Percentiles rank a stretch among this genome's conserved stretches.
These are phyloP conservation scores for Aspergillus japonicus DNA, from an alignment of 2,329 filamentous ascomycete species.

Conservation along the genomic window DNA sequence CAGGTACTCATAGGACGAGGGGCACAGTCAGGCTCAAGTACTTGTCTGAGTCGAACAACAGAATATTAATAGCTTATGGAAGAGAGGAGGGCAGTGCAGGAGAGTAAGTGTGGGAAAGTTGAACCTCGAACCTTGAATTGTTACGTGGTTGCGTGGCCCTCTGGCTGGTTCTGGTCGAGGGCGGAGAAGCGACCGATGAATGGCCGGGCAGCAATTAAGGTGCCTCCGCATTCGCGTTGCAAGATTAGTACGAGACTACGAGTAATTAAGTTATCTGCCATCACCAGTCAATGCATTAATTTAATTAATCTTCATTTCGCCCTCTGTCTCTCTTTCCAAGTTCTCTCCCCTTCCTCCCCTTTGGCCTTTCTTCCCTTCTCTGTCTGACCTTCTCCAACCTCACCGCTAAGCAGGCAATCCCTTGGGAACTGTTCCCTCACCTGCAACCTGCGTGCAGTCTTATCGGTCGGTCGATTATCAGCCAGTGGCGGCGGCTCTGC, in stretches of 20 bases:
- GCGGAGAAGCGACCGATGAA: constrained; percentile 1
- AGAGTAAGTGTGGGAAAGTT: not conserved
- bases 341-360: not conserved
- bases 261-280: too few relatives aligned
- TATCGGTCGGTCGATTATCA: not conserved
- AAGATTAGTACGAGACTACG: not conserved
- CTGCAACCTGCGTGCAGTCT: not conserved
- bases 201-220: constrained; percentile 10
- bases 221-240: constrained; percentile 6
- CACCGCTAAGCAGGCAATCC: too few relatives aligned
- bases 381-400: not conserved
- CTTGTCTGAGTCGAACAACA: not conserved
- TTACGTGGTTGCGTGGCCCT: not conserved
- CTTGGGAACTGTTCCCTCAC: too few relatives aligned
- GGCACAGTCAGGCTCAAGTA: too few relatives aligned
- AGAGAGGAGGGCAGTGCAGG: not conserved
- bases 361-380: not conserved
- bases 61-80: not conserved
- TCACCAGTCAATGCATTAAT: too few relatives aligned
- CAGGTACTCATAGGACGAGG: not conserved
- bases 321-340: not conserved
- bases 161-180: not conserved
- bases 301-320: too few relatives aligned
- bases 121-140: too few relatives aligned
- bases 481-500: not conserved